Base-by-base conservation (phyloP, 1,284 basidiomycete species). In the Clitocybe nebularis region DNA sequence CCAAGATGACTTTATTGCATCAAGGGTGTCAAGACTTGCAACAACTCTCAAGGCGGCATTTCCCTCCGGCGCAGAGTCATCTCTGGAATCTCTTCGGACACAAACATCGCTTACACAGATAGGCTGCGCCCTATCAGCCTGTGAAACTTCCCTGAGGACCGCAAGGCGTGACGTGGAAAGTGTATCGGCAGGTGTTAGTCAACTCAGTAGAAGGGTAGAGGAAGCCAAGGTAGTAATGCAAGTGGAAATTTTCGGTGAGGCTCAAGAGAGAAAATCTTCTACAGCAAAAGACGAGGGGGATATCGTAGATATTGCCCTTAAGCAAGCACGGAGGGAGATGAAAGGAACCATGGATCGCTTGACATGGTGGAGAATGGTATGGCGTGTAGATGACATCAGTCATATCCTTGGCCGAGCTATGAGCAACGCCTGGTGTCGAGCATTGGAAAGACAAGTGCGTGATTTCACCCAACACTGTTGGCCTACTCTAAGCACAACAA, bases 371-470 rank as follows among this genome's bases (percentile, higher is more conserved):
- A 76, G 70, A 47, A 72, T 84, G 54, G 54, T 84, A 5, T 77
- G 74, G 69, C 64, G 75, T 5, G 77, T 87, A 1, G 90, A 93
- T 56, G 89, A 90, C 47, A 74, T 90, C 13, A 78, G 72, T 6
- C 61, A 66, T 24, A 71, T 81, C 21, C 61, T 93, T 6, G 67
- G 64, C 1, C 53, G 67, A 9, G 75, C 79, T 26, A 60, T 88
- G 6, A 66, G 74, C 29, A 63, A 64, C 29, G 60, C 69, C 1
- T 90, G 87, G 79, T 85, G 81, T 45, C 67, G 63, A 47, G 77
- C 76, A 3, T 67, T 92, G 8, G 83, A 90, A 56, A 68, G 72
- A 48, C 72, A 79, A 63, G 87, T 86, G 47, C 32, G 72, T 57
- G 24, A 29, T n/a, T n/a, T n/a, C n/a, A n/a, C n/a, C n/a, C n/a